Evolutionary conservation across 495 filamentous ascomycete species (phyloP).

Genomic region (Penicillium soppii): DNA sequence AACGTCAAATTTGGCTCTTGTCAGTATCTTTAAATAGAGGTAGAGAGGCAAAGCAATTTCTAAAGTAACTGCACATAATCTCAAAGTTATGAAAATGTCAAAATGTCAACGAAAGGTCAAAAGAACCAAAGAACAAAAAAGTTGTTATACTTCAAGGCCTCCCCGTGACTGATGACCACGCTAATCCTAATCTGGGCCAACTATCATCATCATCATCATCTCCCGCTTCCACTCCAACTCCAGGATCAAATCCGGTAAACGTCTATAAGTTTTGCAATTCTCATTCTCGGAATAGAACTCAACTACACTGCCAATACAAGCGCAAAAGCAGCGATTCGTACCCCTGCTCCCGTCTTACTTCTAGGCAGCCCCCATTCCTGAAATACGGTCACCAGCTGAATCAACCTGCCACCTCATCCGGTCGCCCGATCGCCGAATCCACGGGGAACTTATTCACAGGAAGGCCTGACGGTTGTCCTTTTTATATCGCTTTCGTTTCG

Average conservation of each 20-base stretch:
- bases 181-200: conserved; percentile 28
- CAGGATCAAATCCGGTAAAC: conserved; percentile 6
- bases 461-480: conserved; percentile 32
- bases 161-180: conserved; percentile 34
- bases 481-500: background rate
- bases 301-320: background rate
- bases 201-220: conserved; percentile 30
- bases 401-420: conserved; percentile 20
- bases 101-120: no score
- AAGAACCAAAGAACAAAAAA: no score
- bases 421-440: conserved; percentile 26
- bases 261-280: conserved; percentile 18
- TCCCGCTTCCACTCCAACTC: conserved; percentile 26
- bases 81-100: no score
- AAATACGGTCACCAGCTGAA: conserved; percentile 21
- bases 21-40: background rate
- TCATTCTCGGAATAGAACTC: background rate
- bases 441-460: conserved; percentile 22
- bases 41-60: no score
- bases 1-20: background rate
- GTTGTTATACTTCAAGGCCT: conserved; percentile 7
- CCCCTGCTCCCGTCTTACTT: conserved; percentile 5
- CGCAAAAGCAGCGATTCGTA: background rate
- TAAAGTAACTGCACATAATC: no score
- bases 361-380: conserved; percentile 7